A percentile compares a stretch with the other conserved stretches of the same genome.
Conservation (phyloP, 805 yeast genomes). For the Ogataea pini region DNA sequence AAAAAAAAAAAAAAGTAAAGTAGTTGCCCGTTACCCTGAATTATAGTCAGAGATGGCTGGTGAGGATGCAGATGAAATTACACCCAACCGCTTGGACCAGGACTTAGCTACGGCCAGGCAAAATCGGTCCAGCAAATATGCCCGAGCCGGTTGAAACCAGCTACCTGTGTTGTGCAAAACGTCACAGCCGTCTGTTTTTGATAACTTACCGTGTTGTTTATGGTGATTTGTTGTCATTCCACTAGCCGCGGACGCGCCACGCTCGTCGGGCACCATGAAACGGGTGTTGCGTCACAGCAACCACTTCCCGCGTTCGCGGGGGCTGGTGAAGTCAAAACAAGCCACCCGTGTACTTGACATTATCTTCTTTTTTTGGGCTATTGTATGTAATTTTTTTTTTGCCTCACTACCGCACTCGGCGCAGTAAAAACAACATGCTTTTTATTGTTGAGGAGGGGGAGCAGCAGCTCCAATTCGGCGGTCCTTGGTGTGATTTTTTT, state of each 20-base stretch:
- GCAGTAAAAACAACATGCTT: conserved; percentile 3
- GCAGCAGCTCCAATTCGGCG: conserved; percentile 2
- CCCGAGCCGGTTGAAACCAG: neutral
- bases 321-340: conserved; percentile 2
- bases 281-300: conserved; percentile 6
- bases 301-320: conserved; percentile 2
- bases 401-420: conserved; percentile 7
- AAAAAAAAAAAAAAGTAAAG: neutral
- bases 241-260: conserved; percentile 5
- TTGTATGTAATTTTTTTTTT: neutral
- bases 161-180: neutral
- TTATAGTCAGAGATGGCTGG: neutral
- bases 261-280: neutral
- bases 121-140: neutral
- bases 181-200: conserved; percentile 2
- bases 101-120: neutral
- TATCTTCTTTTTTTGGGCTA: neutral
- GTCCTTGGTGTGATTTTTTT: neutral
- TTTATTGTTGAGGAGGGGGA: neutral
- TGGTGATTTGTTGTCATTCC: conserved; percentile 4
- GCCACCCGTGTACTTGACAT: neutral
- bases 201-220: conserved; percentile 1
- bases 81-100: neutral
- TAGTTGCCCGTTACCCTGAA: neutral
- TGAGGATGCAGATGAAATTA: neutral